phyloP scores from a whole-genome alignment of 78 protist species.

The Dictyostelium capitatum region DNA sequence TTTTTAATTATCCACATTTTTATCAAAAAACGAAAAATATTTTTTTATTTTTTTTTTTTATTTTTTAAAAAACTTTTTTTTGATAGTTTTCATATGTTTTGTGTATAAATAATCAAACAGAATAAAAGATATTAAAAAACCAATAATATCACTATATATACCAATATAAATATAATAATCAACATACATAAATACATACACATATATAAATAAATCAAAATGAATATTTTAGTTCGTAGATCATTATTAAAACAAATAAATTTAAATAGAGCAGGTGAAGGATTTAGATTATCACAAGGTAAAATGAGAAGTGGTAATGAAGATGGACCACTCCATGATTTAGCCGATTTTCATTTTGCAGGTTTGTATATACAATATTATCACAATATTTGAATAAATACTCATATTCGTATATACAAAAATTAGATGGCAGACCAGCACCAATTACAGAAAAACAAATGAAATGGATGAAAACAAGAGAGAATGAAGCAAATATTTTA shows the following conservation, averaged over 20 bases:
- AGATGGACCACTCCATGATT: slow-evolving; percentile 77
- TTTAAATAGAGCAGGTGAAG: slow-evolving; percentile 66
- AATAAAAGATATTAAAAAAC: neutral
- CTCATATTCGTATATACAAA: neutral
- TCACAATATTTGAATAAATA: too few species aligned
- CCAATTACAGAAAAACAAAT: slow-evolving; percentile 52
- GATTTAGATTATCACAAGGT: slow-evolving; percentile 5
- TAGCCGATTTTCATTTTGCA: slow-evolving; percentile 78
- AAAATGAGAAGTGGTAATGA: slow-evolving; percentile 71
- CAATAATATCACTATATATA: neutral
- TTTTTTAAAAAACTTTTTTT: neutral
- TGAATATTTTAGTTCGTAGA: slow-evolving; percentile 20
- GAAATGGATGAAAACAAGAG: slow-evolving; percentile 70
- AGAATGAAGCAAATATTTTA: slow-evolving; percentile 27
- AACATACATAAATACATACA: neutral
- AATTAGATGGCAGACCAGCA: slow-evolving; percentile 51
- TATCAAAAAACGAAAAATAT: neutral
- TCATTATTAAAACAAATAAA: slow-evolving; percentile 15
- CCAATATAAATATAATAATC: neutral
- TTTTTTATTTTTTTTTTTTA: neutral
- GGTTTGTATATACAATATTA: neutral
- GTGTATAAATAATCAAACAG: neutral
- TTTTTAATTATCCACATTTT: neutral
- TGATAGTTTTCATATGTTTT: neutral
- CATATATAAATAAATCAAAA: neutral